Evolutionary conservation across 2,329 filamentous ascomycete genomes (phyloP).

Genomic region (Colletotrichum lini): DNA sequence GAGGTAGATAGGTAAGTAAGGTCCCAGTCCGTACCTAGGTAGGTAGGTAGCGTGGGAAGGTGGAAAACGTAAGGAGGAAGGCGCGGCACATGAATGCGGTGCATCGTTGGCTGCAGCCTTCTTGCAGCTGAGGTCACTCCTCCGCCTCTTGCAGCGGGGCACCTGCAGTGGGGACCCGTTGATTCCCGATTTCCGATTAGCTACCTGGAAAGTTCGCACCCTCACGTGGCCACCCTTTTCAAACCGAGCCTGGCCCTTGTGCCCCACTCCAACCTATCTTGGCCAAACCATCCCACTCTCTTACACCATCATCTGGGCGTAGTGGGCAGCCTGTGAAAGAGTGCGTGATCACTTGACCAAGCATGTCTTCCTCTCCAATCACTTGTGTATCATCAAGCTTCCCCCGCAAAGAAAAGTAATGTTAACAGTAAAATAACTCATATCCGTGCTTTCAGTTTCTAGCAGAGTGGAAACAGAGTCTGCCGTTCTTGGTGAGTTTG

Average conservation of each 20-base stretch:
- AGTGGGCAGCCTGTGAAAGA: conserved; percentile 38
- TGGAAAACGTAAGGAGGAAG: conserved; percentile 28
- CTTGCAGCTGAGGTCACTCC: conserved; percentile 43
- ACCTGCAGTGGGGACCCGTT: conserved; percentile 37
- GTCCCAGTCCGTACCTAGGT: too few species aligned
- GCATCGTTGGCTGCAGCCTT: conserved; percentile 41
- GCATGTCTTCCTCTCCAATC: conserved; percentile 6
- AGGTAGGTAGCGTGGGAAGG: not conserved
- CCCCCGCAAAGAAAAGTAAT: not conserved
- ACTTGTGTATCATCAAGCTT: conserved; percentile 5
- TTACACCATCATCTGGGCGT: conserved; percentile 10
- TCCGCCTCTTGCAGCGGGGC: conserved; percentile 39
- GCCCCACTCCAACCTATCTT: conserved; percentile 32
- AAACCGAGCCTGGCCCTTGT: conserved; percentile 37
- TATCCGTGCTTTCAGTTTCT: not conserved
- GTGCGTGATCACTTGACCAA: conserved; percentile 38
- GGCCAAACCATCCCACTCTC: conserved; percentile 35
- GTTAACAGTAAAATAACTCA: not conserved
- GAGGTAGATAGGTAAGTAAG: too few species aligned
- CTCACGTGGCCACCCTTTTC: conserved; percentile 42
- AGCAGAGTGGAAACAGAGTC: conserved; percentile 11
- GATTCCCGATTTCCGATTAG: conserved; percentile 43
- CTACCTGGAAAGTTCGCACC: conserved; percentile 41
- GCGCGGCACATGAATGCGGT: conserved; percentile 42
- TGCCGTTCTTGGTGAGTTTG: conserved; percentile 5